Evolutionary conservation across 371 early-diverging fungal genomes (phyloP).

Genomic region (Dinochytrium kinnereticum): DNA sequence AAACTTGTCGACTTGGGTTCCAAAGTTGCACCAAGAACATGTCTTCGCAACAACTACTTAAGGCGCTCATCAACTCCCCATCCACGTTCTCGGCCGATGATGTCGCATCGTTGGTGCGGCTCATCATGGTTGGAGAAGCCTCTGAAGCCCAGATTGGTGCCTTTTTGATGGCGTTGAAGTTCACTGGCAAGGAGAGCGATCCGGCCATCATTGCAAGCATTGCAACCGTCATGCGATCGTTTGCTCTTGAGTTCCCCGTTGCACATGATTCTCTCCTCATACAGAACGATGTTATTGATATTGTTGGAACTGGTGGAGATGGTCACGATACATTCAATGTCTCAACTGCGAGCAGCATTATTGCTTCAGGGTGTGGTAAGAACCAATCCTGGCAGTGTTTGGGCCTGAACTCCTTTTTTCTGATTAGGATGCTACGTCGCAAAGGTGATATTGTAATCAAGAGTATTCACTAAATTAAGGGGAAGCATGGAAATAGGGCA

Average conservation of each 20-base stretch:
- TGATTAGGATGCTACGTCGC: conserved; percentile 83
- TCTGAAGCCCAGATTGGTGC: conserved; percentile 81
- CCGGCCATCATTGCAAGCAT: conserved; percentile 79
- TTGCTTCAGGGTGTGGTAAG: conserved; percentile 78
- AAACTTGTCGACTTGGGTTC: background rate
- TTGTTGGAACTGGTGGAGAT: conserved; percentile 99
- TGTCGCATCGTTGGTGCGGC: conserved; percentile 67
- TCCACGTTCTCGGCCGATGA: conserved; percentile 68
- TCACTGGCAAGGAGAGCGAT: conserved; percentile 72
- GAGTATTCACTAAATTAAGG: background rate
- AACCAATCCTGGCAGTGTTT: background rate
- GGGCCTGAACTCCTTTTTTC: background rate
- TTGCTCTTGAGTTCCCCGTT: conserved; percentile 32
- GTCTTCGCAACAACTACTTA: conserved; percentile 18
- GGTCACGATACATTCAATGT: conserved; percentile 97
- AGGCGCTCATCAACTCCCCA: conserved; percentile 52
- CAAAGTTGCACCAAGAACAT: background rate
- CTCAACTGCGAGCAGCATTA: conserved; percentile 88
- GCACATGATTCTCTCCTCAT: background rate
- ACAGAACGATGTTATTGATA: conserved; percentile 65
- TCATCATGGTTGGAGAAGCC: conserved; percentile 67
- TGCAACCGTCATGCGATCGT: conserved; percentile 46
- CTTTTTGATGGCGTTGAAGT: conserved; percentile 77
- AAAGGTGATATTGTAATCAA: conserved; percentile 63
- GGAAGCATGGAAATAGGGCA: conserved; percentile 90